These are phyloP conservation scores for Aegilops umbellulata DNA, from an alignment of 176 grass and related monocot genomes.

Conservation along the genomic window DNA sequence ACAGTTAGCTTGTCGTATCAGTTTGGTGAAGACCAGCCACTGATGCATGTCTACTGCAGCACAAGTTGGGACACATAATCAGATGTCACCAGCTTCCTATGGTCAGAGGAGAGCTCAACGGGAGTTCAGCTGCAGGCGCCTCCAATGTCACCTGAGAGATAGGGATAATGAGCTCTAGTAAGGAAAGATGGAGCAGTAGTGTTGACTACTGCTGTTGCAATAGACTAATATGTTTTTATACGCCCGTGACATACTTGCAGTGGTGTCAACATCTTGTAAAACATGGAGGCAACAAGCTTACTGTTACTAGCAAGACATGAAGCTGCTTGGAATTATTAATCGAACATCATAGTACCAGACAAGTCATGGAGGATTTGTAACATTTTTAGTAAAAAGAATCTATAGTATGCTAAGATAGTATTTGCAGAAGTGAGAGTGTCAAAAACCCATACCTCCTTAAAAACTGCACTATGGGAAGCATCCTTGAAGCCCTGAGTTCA, in stretches of 20 bases:
- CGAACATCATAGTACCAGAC: no score
- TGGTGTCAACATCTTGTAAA: no score
- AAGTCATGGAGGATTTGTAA: no score
- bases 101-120: conserved; percentile 24
- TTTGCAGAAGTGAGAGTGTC: no score
- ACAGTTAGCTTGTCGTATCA: neutral
- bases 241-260: no score
- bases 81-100: conserved; percentile 36
- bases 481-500: conserved; percentile 67
- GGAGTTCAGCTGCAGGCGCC: conserved; percentile 18
- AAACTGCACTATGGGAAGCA: conserved; percentile 69
- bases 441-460: conserved; percentile 62
- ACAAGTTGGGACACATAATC: neutral
- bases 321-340: no score
- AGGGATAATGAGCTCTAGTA: neutral
- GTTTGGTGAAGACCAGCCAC: neutral
- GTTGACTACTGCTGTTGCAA: neutral
- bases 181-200: neutral
- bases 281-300: no score
- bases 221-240: neutral
- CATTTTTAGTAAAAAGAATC: neutral
- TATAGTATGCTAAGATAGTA: neutral
- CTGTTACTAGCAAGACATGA: no score
- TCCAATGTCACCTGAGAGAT: conserved; percentile 47
- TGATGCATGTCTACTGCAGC: neutral